Conservation (phyloP, 2,329 filamentous ascomycete genomes). For the Paraphoma chrysanthemicola region DNA sequence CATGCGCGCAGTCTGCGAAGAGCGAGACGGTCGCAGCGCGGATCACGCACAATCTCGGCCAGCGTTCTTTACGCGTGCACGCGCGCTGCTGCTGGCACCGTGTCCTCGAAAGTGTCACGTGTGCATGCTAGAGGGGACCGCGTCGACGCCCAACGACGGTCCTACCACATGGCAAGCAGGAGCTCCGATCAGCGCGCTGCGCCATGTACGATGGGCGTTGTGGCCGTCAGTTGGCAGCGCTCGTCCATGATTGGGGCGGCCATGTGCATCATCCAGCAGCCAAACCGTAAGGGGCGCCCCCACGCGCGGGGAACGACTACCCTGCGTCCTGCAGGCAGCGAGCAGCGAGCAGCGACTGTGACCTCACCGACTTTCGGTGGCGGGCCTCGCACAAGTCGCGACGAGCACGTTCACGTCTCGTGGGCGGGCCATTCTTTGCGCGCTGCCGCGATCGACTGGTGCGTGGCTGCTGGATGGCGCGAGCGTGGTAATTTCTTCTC, state of each 20-base stretch:
- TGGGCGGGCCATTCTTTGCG: background rate
- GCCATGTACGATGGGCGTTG: background rate
- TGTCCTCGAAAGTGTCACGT: slow-evolving; percentile 5
- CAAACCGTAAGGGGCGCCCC: background rate
- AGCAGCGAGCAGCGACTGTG: background rate
- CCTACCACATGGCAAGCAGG: too few relatives aligned
- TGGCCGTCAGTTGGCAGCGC: background rate
- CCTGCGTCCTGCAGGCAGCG: background rate
- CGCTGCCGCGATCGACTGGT: background rate
- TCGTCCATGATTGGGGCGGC: too few relatives aligned
- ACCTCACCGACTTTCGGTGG: background rate
- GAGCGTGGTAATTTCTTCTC: background rate
- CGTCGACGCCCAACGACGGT: slow-evolving; percentile 7
- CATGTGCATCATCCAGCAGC: background rate
- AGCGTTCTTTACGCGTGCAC: slow-evolving; percentile 12
- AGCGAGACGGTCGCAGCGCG: too few relatives aligned
- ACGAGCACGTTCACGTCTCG: background rate
- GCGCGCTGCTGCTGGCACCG: too few relatives aligned
- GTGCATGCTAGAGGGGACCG: slow-evolving; percentile 11
- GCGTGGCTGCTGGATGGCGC: background rate
- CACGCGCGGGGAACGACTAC: background rate
- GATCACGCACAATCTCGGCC: slow-evolving; percentile 1
- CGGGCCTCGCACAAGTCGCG: background rate
- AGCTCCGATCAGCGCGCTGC: background rate
- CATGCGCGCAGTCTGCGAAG: too few relatives aligned